These are phyloP conservation scores for Mycosarcoma maydis DNA, from an alignment of 1,284 basidiomycete genomes.

Conservation along the genomic window DNA sequence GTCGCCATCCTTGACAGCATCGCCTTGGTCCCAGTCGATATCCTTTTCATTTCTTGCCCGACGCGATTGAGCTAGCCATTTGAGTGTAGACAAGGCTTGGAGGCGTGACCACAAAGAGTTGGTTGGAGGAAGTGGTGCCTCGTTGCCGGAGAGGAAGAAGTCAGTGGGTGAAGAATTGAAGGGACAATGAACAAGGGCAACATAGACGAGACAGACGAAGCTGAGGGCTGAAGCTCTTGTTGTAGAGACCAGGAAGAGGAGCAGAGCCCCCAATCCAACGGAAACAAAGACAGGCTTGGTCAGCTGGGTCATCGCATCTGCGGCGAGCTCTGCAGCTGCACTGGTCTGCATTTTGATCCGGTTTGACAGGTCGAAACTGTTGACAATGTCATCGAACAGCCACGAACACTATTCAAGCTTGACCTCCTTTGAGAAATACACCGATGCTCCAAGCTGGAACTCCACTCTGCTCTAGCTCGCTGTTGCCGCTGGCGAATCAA, in stretches of 20 bases:
- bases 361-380: too few species aligned
- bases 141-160: slow-evolving; percentile 8
- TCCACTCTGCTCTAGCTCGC: too few species aligned
- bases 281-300: slow-evolving; percentile 1
- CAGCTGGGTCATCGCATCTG: background rate
- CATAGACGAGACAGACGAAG: slow-evolving; percentile 20
- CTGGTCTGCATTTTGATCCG: background rate
- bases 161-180: slow-evolving; percentile 19
- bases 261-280: slow-evolving; percentile 4
- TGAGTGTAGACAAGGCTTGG: slow-evolving; percentile 15
- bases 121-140: slow-evolving; percentile 19
- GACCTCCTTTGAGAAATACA: too few species aligned
- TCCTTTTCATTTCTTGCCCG: slow-evolving; percentile 27
- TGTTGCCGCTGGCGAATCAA: too few species aligned
- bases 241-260: slow-evolving; percentile 9
- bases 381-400: too few species aligned
- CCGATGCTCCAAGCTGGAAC: too few species aligned
- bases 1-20: slow-evolving; percentile 34
- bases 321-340: background rate
- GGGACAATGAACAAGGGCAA: slow-evolving; percentile 19
- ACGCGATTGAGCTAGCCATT: slow-evolving; percentile 4
- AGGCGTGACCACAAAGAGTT: slow-evolving; percentile 24
- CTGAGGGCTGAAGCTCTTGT: slow-evolving; percentile 4
- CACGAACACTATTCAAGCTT: too few species aligned
- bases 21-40: slow-evolving; percentile 23